phyloP scores from a whole-genome alignment of 768 basidiomycete species.

The Auricularia sp. region DNA sequence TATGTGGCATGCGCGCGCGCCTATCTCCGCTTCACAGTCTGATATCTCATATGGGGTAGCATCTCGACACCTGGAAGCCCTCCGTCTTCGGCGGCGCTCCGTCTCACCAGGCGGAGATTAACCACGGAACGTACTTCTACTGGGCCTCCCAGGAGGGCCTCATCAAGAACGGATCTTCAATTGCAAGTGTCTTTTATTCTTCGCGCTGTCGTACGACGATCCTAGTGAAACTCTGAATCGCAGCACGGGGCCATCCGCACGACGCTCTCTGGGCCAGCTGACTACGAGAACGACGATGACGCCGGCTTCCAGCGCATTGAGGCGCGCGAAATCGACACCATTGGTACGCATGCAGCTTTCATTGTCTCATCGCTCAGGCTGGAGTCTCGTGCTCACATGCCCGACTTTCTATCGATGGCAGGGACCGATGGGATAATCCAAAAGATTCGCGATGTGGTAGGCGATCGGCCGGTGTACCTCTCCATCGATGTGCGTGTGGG shows the following conservation, averaged over 20 bases:
- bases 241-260: constrained; percentile 84
- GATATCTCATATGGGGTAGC: constrained; percentile 12
- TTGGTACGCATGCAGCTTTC: constrained; percentile 35
- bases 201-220: constrained; percentile 33
- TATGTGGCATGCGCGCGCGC: constrained; percentile 10
- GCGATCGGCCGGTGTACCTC: constrained; percentile 63
- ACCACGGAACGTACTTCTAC: constrained; percentile 87
- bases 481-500: constrained; percentile 53
- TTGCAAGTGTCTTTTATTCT: constrained; percentile 55
- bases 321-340: constrained; percentile 74
- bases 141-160: constrained; percentile 78
- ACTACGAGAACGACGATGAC: constrained; percentile 67
- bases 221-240: constrained; percentile 51
- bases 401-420: constrained; percentile 13
- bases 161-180: constrained; percentile 65
- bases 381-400: background rate
- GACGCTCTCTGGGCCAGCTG: constrained; percentile 64
- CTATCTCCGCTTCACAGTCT: constrained; percentile 13
- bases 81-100: constrained; percentile 66
- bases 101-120: constrained; percentile 62
- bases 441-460: constrained; percentile 71
- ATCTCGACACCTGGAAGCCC: constrained; percentile 60
- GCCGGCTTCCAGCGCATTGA: constrained; percentile 77
- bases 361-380: background rate
- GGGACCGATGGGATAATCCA: constrained; percentile 68